Conservation (phyloP, 768 basidiomycete genomes). For the Hemileccinum impolitum region DNA sequence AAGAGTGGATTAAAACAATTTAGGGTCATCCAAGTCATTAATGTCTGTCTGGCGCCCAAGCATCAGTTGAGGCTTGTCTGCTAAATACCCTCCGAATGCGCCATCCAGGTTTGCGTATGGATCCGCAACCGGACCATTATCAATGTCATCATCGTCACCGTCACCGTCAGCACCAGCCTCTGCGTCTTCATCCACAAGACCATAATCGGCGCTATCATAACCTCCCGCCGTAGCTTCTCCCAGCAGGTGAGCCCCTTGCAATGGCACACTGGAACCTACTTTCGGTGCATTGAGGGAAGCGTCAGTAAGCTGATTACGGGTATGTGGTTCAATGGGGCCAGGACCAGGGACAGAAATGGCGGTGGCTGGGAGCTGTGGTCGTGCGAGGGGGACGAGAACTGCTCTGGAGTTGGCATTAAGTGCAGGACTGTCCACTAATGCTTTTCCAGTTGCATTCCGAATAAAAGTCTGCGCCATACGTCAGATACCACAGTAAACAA, state of each 20-base stretch:
- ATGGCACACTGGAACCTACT: conserved; percentile 32
- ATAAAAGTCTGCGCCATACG: conserved; percentile 73
- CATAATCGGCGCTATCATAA: conserved; percentile 6
- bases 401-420: conserved; percentile 78
- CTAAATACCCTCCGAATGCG: conserved; percentile 70
- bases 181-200: conserved; percentile 23
- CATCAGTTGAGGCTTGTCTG: conserved; percentile 71
- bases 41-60: conserved; percentile 37
- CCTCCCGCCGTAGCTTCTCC: conserved; percentile 6
- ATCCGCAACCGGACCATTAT: conserved; percentile 41
- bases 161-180: conserved; percentile 29
- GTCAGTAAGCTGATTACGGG: conserved; percentile 26
- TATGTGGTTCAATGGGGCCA: conserved; percentile 34
- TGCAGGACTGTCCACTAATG: conserved; percentile 84
- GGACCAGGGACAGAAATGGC: conserved; percentile 56
- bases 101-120: conserved; percentile 82
- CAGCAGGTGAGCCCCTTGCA: conserved; percentile 19
- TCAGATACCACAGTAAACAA: conserved; percentile 11
- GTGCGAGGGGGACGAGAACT: conserved; percentile 60
- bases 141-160: conserved; percentile 42
- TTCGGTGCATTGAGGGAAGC: conserved; percentile 24
- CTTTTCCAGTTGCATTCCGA: conserved; percentile 79
- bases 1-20: conserved; percentile 43
- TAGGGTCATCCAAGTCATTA: conserved; percentile 60
- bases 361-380: conserved; percentile 44